Percentiles rank a stretch among this genome's conserved stretches.
Evolutionary conservation across 495 filamentous ascomycete genomes (phyloP).

Genomic region (Penicillium chermesinum): DNA sequence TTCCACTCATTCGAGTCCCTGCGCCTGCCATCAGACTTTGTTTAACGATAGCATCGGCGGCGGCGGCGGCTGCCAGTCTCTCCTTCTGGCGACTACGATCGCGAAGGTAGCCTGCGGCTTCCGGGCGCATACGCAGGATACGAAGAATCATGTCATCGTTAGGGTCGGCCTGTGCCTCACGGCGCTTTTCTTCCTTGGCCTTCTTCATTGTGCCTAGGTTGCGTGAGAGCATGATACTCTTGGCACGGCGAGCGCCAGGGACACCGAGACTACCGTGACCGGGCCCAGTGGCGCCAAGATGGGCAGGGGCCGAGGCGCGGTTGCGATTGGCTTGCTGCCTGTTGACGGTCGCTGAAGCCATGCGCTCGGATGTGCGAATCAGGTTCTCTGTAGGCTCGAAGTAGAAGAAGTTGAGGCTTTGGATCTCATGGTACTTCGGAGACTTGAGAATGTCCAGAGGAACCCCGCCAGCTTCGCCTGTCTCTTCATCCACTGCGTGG

Average conservation of each 20-base stretch:
- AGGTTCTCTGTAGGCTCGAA: slow-evolving; percentile 88
- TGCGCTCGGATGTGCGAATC: slow-evolving; percentile 86
- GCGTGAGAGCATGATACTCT: slow-evolving; percentile 90
- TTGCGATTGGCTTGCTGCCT: slow-evolving; percentile 64
- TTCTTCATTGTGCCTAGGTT: slow-evolving; percentile 96
- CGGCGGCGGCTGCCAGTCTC: slow-evolving; percentile 79
- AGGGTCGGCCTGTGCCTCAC: slow-evolving; percentile 91
- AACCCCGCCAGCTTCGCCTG: slow-evolving; percentile 81
- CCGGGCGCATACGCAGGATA: slow-evolving; percentile 92
- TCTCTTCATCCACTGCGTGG: slow-evolving; percentile 81
- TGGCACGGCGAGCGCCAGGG: slow-evolving; percentile 68
- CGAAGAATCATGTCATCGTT: slow-evolving; percentile 98
- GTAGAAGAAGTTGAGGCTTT: slow-evolving; percentile 96
- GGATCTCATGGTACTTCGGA: slow-evolving; percentile 96
- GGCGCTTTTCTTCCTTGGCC: slow-evolving; percentile 91
- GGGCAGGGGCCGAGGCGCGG: slow-evolving; percentile 67
- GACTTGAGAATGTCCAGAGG: slow-evolving; percentile 87
- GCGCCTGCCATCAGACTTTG: slow-evolving; percentile 76
- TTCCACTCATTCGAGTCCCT: slow-evolving; percentile 59
- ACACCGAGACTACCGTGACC: slow-evolving; percentile 65
- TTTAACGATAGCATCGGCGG: slow-evolving; percentile 89
- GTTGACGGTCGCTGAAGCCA: slow-evolving; percentile 83
- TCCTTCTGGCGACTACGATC: slow-evolving; percentile 93
- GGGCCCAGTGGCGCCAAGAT: slow-evolving; percentile 51
- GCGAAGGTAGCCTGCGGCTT: slow-evolving; percentile 84